A percentile compares a stretch with the other conserved stretches of the same genome.
Evolutionary conservation across 306 rosid genomes (phyloP).

Genomic region (Pyrus bretschneideri): DNA sequence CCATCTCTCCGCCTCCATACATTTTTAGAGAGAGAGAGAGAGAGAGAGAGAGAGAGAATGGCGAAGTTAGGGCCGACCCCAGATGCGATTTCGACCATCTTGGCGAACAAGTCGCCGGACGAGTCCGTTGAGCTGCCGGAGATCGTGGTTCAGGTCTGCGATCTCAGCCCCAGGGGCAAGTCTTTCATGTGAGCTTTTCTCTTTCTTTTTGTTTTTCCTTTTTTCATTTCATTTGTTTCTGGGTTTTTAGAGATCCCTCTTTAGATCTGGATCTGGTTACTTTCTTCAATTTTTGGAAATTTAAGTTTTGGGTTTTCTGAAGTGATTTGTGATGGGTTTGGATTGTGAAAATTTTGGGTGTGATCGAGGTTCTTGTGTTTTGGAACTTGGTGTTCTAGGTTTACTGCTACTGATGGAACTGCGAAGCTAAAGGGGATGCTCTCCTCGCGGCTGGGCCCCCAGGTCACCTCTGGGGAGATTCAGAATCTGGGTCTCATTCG

Average conservation of each 20-base stretch:
- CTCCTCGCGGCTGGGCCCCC: conserved; percentile 33
- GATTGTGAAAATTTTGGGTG: not conserved
- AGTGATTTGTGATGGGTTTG: not conserved
- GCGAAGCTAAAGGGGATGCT: conserved; percentile 59
- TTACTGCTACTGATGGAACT: conserved; percentile 70
- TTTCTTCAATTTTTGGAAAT: not conserved
- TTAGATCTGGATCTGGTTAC: not conserved
- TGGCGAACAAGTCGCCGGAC: conserved; percentile 60
- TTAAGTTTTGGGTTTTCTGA: not conserved
- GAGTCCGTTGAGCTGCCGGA: conserved; percentile 48
- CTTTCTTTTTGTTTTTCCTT: not conserved
- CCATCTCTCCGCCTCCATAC: not conserved
- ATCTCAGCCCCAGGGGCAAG: conserved; percentile 59
- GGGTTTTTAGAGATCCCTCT: not conserved
- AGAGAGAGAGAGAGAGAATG: conserved; percentile 27
- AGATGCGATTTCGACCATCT: conserved; percentile 47
- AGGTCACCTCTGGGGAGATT: conserved; percentile 58
- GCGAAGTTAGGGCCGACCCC: conserved; percentile 31
- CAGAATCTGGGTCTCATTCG: conserved; percentile 87
- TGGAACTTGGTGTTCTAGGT: conserved; percentile 32
- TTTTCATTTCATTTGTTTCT: not conserved
- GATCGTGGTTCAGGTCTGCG: conserved; percentile 63
- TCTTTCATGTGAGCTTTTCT: conserved; percentile 47
- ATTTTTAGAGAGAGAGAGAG: not conserved
- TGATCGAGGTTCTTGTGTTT: not conserved